phyloP scores from a whole-genome alignment of 1,284 basidiomycete genomes.

The Fomitiporia mediterranea region DNA sequence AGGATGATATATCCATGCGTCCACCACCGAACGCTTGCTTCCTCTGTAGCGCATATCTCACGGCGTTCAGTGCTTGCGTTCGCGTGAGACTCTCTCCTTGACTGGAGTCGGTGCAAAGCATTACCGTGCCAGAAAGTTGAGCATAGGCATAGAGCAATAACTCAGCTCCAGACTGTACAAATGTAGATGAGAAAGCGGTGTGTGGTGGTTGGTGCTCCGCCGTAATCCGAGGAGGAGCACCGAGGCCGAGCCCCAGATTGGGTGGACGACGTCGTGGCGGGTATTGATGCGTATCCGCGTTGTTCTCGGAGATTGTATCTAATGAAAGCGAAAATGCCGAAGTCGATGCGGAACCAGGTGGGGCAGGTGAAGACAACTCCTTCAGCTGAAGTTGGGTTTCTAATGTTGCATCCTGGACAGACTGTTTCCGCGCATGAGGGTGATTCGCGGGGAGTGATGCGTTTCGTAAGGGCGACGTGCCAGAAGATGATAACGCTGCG shows the following conservation, averaged over 20 bases:
- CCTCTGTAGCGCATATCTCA: constrained; percentile 25
- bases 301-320: constrained; percentile 62
- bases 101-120: constrained; percentile 35
- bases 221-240: constrained; percentile 29
- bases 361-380: constrained; percentile 15
- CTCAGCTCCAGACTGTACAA: constrained; percentile 48
- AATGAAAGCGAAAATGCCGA: constrained; percentile 62
- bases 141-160: constrained; percentile 85
- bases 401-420: constrained; percentile 53
- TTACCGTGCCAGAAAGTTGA: constrained; percentile 69
- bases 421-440: constrained; percentile 74
- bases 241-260: constrained; percentile 45
- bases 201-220: constrained; percentile 30
- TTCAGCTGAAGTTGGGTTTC: constrained; percentile 24
- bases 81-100: constrained; percentile 21
- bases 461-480: constrained; percentile 25
- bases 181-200: constrained; percentile 36
- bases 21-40: constrained; percentile 61
- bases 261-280: constrained; percentile 29
- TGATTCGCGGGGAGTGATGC: constrained; percentile 53
- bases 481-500: background rate
- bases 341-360: constrained; percentile 41
- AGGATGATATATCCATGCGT: constrained; percentile 67
- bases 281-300: constrained; percentile 21
- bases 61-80: constrained; percentile 11